phyloP scores from a whole-genome alignment of 108 stramenopile species.

The Epipyxis sp. region DNA sequence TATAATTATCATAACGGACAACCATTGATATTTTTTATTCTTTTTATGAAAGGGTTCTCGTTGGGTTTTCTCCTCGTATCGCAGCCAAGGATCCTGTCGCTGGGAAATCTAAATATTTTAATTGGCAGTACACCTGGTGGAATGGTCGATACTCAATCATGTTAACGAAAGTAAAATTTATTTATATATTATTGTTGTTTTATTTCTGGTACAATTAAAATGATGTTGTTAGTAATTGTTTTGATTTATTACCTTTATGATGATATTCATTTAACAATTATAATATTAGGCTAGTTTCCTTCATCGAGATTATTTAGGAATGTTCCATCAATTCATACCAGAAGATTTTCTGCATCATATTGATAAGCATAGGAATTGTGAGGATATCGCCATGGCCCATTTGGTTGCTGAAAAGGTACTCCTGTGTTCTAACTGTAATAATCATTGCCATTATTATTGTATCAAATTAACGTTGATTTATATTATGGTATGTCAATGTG shows the following conservation, averaged over 20 bases:
- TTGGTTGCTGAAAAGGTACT: conserved; percentile 3
- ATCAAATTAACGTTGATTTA: background rate
- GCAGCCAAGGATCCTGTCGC: conserved; percentile 32
- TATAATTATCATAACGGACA: too few species aligned
- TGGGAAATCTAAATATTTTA: background rate
- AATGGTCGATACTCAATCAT: conserved; percentile 46
- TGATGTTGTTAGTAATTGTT: too few species aligned
- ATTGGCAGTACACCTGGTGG: conserved; percentile 48
- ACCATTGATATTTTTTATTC: too few species aligned
- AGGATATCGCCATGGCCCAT: conserved; percentile 51
- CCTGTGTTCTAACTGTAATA: too few species aligned
- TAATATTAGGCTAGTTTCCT: background rate
- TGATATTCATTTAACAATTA: too few species aligned
- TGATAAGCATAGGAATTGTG: conserved; percentile 49
- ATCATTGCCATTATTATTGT: background rate
- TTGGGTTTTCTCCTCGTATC: conserved; percentile 51
- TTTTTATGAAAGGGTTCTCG: conserved; percentile 29
- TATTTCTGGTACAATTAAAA: background rate
- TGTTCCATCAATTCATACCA: conserved; percentile 32
- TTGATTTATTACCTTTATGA: too few species aligned
- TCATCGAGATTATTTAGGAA: conserved; percentile 27
- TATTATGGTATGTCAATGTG: too few species aligned
- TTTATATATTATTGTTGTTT: conserved; percentile 11
- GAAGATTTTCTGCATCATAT: conserved; percentile 31
- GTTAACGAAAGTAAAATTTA: conserved; percentile 45